Base-by-base conservation (phyloP, 2,329 filamentous ascomycete genomes). In the Talaromyces sp. region DNA sequence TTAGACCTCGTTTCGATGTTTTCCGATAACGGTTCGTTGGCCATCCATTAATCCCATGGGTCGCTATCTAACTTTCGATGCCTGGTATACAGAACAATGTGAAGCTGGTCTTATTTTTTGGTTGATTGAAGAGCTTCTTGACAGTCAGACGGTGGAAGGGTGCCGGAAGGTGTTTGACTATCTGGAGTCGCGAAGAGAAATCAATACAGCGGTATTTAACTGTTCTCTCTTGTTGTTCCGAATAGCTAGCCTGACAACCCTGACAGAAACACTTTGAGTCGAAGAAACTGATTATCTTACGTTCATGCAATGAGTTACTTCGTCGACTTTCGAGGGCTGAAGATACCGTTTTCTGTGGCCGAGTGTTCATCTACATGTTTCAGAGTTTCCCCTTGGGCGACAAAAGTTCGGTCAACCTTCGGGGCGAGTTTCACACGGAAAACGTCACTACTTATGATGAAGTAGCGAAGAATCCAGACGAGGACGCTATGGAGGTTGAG, bases 361-460 rank as follows among this genome's bases (percentile, higher is more conserved):
- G 94, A 43, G 94, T 99, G 27, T 97, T 97, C 75, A 97, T 99
- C 65, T 99, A 97, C 75, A 85, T 99, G 71, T 99, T 97, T 75
- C 94, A 99, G 74, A 96, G 92, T 73, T 97, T 99, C 69, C 94
- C 94, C 1, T 81, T 99, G 0, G 93, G 93, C 32, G 95, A 99
- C 75, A 94, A 93, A 72, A 97, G 94, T 72, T 97, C 94, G 0
- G 94, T 99, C 55, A 99, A 99, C 70, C 81, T 97, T 43, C 86
- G 94, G 56, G 94, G 94, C 66, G 93, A 97, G 77, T 99, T 94
- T 67, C 94, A 99, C 70, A 86, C 90, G 27, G 94, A 97, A 69
- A 99, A 99, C 79, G 85, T 92, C 59, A 99, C 95, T 1, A 86
- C 85, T 0, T 99, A 87, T 69, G 91, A 96, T 69, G 82, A 87